These are phyloP conservation scores for Mucor velutinosus DNA, from an alignment of 371 early-diverging fungal genomes.

Conservation along the genomic window DNA sequence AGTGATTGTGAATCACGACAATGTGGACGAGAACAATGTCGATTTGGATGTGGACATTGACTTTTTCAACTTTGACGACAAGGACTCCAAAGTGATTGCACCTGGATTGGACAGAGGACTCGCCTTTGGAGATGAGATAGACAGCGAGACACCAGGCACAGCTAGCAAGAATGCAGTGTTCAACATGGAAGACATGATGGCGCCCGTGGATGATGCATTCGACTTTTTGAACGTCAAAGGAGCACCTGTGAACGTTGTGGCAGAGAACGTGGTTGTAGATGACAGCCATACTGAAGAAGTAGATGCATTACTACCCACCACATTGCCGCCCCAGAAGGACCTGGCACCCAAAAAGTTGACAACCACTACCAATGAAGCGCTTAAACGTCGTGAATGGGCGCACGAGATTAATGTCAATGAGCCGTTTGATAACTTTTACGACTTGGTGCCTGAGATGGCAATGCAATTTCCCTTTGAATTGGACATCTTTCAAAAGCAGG, in stretches of 20 bases:
- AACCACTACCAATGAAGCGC: slow-evolving; percentile 26
- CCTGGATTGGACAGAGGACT: slow-evolving; percentile 73
- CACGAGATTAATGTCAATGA: slow-evolving; percentile 87
- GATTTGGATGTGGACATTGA: slow-evolving; percentile 37
- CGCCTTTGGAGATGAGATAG: slow-evolving; percentile 33
- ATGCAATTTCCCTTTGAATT: slow-evolving; percentile 93
- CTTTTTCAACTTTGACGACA: slow-evolving; percentile 15
- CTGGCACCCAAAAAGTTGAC: slow-evolving; percentile 32
- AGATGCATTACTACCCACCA: slow-evolving; percentile 41
- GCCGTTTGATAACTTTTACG: slow-evolving; percentile 84
- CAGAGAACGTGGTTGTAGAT: neutral
- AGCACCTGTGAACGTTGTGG: slow-evolving; percentile 20
- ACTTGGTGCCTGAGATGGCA: slow-evolving; percentile 83
- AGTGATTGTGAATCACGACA: slow-evolving; percentile 28
- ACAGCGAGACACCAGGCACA: neutral
- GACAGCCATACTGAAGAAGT: slow-evolving; percentile 29
- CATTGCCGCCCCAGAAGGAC: slow-evolving; percentile 23
- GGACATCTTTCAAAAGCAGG: slow-evolving; percentile 98
- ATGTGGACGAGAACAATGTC: slow-evolving; percentile 33
- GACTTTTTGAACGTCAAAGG: slow-evolving; percentile 45
- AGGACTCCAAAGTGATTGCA: slow-evolving; percentile 38
- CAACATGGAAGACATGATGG: slow-evolving; percentile 61
- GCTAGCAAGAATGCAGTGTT: slow-evolving; percentile 35
- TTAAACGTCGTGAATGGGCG: slow-evolving; percentile 83
- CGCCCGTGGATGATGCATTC: slow-evolving; percentile 47